A percentile compares a stretch with the other conserved stretches of the same genome.
These are phyloP conservation scores for Talaromyces sp. DNA, from an alignment of 2,329 filamentous ascomycete species.

Conservation along the genomic window DNA sequence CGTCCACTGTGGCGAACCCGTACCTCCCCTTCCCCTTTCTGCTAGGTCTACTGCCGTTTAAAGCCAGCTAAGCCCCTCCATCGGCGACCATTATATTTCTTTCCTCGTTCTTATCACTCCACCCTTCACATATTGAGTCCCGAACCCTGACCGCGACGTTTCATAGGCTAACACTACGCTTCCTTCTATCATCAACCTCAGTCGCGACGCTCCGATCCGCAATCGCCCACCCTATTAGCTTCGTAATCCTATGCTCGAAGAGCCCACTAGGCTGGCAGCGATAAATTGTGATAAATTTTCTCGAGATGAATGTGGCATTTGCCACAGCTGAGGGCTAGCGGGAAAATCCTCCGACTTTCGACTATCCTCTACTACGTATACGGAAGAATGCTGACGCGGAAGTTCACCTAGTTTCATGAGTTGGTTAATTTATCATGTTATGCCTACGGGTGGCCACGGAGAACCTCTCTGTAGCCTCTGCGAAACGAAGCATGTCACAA, in stretches of 20 bases:
- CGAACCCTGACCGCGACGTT: not conserved
- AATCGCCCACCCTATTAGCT: not conserved
- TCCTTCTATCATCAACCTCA: not conserved
- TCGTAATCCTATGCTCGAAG: not conserved
- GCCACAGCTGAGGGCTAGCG: not conserved
- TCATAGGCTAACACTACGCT: not conserved
- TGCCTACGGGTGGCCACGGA: not conserved
- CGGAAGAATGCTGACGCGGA: not conserved
- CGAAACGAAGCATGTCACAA: not conserved
- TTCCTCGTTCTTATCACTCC: not conserved
- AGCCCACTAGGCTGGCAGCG: not conserved
- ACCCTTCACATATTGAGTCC: not conserved
- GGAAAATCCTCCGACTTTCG: not conserved
- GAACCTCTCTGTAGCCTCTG: not conserved
- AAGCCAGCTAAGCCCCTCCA: not conserved
- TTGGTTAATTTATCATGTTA: not conserved
- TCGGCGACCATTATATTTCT: not conserved
- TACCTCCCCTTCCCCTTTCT: not conserved
- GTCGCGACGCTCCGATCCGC: not conserved
- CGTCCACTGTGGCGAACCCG: not conserved
- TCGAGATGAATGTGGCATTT: not conserved
- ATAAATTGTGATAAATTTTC: no score
- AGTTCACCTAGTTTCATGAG: no score
- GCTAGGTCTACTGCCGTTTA: not conserved
- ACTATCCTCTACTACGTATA: not conserved